phyloP scores from a whole-genome alignment of 176 grass and related monocot genomes.

The Oryza brachyantha region DNA sequence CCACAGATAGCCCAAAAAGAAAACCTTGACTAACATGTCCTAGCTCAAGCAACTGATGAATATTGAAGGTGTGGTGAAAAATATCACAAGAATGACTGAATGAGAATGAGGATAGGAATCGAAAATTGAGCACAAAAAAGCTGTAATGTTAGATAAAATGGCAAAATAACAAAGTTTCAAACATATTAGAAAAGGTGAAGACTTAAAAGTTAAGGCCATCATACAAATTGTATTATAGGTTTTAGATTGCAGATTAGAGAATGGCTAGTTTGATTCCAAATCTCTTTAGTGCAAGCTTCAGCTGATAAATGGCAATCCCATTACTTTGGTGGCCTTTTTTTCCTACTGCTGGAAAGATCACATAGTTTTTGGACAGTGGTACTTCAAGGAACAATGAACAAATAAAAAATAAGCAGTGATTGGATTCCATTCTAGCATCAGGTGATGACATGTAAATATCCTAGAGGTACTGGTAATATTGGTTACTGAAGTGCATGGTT shows the following conservation, averaged over 20 bases:
- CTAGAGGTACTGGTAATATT: background rate
- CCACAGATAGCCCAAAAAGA: slow-evolving; percentile 1
- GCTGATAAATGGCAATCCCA: background rate
- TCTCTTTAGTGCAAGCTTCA: background rate
- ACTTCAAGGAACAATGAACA: background rate
- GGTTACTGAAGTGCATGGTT: slow-evolving; percentile 14
- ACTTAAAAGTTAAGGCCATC: background rate
- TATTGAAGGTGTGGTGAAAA: background rate
- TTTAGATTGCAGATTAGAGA: background rate
- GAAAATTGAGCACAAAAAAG: background rate
- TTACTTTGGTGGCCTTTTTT: background rate
- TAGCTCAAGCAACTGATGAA: background rate
- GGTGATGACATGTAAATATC: background rate
- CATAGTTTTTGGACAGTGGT: background rate
- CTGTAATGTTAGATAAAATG: background rate
- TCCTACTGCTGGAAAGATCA: background rate
- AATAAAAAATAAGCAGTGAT: background rate
- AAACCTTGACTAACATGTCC: background rate
- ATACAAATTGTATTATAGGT: background rate
- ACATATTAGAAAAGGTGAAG: background rate
- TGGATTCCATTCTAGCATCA: background rate
- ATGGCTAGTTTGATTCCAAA: background rate
- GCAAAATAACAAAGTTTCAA: background rate
- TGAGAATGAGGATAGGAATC: background rate
- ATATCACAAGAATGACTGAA: background rate